A percentile compares a stretch with the other conserved stretches of the same genome.
phyloP scores from a whole-genome alignment of 768 basidiomycete species.

The Plicaturopsis crispa region DNA sequence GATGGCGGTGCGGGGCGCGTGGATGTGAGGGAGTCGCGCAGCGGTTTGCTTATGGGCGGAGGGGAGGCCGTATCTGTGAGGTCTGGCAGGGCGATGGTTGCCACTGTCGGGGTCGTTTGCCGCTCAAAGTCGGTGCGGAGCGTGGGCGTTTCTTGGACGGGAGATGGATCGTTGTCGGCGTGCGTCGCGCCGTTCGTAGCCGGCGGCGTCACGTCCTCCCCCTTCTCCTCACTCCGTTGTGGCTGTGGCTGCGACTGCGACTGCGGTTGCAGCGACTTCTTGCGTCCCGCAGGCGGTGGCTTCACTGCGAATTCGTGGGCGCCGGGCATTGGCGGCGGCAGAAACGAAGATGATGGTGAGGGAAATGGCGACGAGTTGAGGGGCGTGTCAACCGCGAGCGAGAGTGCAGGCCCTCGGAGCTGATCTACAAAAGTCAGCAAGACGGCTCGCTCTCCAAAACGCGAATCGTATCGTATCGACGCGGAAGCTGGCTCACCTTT shows the following conservation, averaged over 20 bases:
- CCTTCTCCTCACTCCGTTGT: too few relatives aligned
- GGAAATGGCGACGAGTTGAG: conserved; percentile 44
- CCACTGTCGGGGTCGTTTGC: too few relatives aligned
- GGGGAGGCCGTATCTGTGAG: too few relatives aligned
- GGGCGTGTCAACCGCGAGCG: conserved; percentile 31
- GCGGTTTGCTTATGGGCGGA: too few relatives aligned
- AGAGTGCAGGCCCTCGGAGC: conserved; percentile 16
- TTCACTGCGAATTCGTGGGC: conserved; percentile 62
- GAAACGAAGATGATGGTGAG: conserved; percentile 59
- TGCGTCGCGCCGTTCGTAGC: too few relatives aligned
- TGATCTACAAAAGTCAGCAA: conserved; percentile 8
- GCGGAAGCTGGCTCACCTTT: conserved; percentile 14
- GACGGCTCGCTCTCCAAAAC: conserved; percentile 6
- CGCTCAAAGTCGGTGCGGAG: not conserved
- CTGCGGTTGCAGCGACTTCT: too few relatives aligned
- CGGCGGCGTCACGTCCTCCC: too few relatives aligned
- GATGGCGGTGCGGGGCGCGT: conserved; percentile 58
- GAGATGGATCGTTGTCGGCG: conserved; percentile 10
- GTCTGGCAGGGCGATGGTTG: too few relatives aligned
- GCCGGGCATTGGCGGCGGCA: conserved; percentile 60
- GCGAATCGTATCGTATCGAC: conserved; percentile 1
- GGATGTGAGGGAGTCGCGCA: conserved; percentile 24
- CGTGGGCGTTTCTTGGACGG: conserved; percentile 15
- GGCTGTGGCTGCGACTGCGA: conserved; percentile 2
- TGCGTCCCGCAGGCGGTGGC: conserved; percentile 27